Base-by-base conservation (phyloP, 2,329 filamentous ascomycete genomes). In the Purpureocillium lavendulum region DNA sequence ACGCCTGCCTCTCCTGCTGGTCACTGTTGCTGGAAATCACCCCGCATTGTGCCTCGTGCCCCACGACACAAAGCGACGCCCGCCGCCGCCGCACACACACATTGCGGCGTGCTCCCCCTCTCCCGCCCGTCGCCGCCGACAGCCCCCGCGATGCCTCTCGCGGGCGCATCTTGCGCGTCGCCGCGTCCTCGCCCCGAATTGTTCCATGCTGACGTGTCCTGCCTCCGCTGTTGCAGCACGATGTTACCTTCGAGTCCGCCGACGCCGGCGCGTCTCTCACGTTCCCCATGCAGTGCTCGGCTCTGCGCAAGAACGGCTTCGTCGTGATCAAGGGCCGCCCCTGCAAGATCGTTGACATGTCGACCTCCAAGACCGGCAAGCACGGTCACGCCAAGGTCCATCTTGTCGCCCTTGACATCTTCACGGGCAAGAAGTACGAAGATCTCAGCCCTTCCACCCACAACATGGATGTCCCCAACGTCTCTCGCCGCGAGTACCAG, bases 261-360 rank as follows among this genome's bases (percentile, higher is more conserved):
- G 88, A 96, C 76, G 89, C 94, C 68, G 94, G 92, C 71, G 90
- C 92, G 60, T 97, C 92, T 56, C 64, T 75, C 62, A 98, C 92
- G 64, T 96, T 66, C 76, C 92, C 92, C 59, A 94, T 94, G 87
- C 92, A 98, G 80, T 98, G 92, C 75, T 98, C 94, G 75, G 90
- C 94, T 61, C 80, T 98, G 78, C 85, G 92, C 68, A 97, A 98
- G 89, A 94, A 94, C 83, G 90, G 92, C 55, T 84, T 85, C 79
- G 92, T 98, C 69, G 83, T 90, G 68, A 97, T 98, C 76, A 98
- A 98, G 84, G 74, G 77, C 72, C 92, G 92, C 60, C 94, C 92
- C 60, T 98, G 92, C 89, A 98, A 97, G 86, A 98, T 98, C 61
- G 87, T 97, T 70, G 92, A 98, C 65, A 98, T 98, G 94, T 95